Evolutionary conservation across 331 rosid genomes (phyloP), one percentile per base, ranked within the genome.

Genomic region (Rosa hybrid): DNA sequence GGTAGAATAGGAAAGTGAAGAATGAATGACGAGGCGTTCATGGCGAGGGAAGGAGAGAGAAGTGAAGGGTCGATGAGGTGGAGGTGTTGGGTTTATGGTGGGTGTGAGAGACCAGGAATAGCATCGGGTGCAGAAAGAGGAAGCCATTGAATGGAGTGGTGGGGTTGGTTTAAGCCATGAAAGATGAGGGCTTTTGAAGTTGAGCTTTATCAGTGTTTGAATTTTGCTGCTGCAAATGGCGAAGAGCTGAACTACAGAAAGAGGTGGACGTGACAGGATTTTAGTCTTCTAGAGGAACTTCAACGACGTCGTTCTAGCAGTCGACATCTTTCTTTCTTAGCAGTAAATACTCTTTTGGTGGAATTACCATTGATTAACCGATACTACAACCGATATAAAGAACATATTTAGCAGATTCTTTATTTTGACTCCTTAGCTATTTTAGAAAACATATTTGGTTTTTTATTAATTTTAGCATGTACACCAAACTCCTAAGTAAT

Each of bases 141-240:
- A 78, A 48, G 91, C 83, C 98, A 94, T 93, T 78, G 86, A 7
- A 17, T 18, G 21, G 45, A 65, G 13, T 34, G n/a, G 25, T 38
- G 46, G 71, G 12, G 17, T 38, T 13, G 8, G 8, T 20, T 39
- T 67, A 67, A 38, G 80, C 5, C 73, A 77, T 46, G 71, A 2
- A 8, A 23, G 71, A 44, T 13, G 70, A 14, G 73, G 8, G 17
- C 17, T 50, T 45, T 62, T 41, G 27, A n/a, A 54, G 17, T 20
- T 12, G 18, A 39, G 48, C 18, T 16, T 18, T 9, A n/a, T 8
- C 18, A 18, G 30, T 57, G 30, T 21, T 57, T 57, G 63, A 56
- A 56, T 56, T 56, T 8, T n/a, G 63, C 3, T 56, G 62, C 23
- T 56, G 1, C 20, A 56, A 20, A 56, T 56, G 25, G 25, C 2